phyloP scores from a whole-genome alignment of 1,284 basidiomycete species.

The Boletus mariae region DNA sequence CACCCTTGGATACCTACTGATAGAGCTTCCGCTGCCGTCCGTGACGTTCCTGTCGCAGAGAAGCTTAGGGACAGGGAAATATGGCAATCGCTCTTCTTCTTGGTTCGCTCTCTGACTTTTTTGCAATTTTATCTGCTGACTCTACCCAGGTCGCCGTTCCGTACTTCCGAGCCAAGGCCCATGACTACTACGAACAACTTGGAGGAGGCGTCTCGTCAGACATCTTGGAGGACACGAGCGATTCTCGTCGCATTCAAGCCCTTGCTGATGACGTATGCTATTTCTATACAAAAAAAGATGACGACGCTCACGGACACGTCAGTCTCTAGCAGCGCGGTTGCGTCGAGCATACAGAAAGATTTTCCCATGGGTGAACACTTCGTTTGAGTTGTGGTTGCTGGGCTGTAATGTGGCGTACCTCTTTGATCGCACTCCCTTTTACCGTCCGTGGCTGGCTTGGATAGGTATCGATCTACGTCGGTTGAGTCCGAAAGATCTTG shows the following conservation, averaged over 20 bases:
- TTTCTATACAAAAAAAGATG: constrained; percentile 1
- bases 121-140: constrained; percentile 1
- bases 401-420: constrained; percentile 87
- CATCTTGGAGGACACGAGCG: constrained; percentile 49
- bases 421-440: constrained; percentile 83
- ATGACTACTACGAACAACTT: constrained; percentile 87
- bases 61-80: constrained; percentile 61
- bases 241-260: constrained; percentile 40
- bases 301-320: constrained; percentile 5
- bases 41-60: constrained; percentile 60
- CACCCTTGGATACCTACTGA: constrained; percentile 67
- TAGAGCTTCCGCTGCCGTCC: constrained; percentile 63
- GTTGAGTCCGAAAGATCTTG: constrained; percentile 72
- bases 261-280: constrained; percentile 48
- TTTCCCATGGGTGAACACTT: constrained; percentile 82
- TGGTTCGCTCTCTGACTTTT: constrained; percentile 47
- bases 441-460: constrained; percentile 89
- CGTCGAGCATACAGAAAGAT: constrained; percentile 59
- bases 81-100: constrained; percentile 69
- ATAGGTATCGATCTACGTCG: constrained; percentile 81
- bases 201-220: constrained; percentile 77
- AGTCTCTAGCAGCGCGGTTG: constrained; percentile 48
- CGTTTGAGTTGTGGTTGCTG: constrained; percentile 80
- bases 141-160: constrained; percentile 74
- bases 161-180: constrained; percentile 84